Conservation (phyloP, 2,329 filamentous ascomycete genomes). For the Cylindrodendrum hubeiense region DNA sequence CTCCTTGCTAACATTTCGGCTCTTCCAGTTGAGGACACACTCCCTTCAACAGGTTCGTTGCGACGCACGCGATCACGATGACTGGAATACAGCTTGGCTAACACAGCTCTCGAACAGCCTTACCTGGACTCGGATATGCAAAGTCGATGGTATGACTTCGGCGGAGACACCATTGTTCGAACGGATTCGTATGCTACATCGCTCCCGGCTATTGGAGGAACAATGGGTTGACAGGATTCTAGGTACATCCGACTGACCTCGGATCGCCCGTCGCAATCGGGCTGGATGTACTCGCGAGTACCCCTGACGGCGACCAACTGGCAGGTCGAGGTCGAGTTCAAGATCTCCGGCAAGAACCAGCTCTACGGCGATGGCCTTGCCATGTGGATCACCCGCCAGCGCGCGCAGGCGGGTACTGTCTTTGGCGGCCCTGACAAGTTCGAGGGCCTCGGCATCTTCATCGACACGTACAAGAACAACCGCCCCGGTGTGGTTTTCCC, state of each 20-base stretch:
- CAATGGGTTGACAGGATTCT: constrained; percentile 41
- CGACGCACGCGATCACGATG: constrained; percentile 37
- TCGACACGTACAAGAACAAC: constrained; percentile 99
- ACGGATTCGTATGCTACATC: constrained; percentile 71
- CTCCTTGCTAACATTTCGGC: constrained; percentile 37
- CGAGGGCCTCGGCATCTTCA: constrained; percentile 93
- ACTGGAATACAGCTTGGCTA: constrained; percentile 32
- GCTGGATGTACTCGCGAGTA: constrained; percentile 94
- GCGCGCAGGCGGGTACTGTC: constrained; percentile 82
- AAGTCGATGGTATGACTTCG: constrained; percentile 99
- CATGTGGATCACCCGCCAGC: constrained; percentile 97
- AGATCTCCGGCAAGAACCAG: constrained; percentile 88
- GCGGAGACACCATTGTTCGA: constrained; percentile 89
- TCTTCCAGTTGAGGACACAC: constrained; percentile 83
- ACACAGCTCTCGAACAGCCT: constrained; percentile 68
- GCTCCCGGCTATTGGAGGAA: constrained; percentile 17
- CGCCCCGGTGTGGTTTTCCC: constrained; percentile 95
- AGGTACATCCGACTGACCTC: constrained; percentile 94
- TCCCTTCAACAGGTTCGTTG: constrained; percentile 80
- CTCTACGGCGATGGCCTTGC: constrained; percentile 97
- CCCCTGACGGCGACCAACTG: constrained; percentile 98
- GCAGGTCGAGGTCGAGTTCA: constrained; percentile 98
- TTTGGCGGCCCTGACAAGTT: constrained; percentile 92
- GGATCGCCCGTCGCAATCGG: constrained; percentile 89
- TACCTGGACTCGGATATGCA: constrained; percentile 99